Conservation (phyloP, 805 yeast genomes). For the Candida cerambycidarum region DNA sequence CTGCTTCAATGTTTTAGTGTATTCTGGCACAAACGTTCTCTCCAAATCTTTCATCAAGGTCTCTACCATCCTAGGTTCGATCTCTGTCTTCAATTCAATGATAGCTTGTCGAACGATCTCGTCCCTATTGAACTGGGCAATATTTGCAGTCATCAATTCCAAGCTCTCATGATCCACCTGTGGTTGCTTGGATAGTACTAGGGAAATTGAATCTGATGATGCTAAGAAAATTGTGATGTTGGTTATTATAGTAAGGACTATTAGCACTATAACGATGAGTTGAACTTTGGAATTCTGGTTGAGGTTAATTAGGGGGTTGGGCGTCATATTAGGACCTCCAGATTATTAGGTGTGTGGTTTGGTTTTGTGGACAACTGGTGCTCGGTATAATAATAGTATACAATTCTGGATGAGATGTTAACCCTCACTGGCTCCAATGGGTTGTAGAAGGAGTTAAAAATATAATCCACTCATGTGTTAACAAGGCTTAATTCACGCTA, state of each 20-base stretch:
- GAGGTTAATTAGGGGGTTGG: too few relatives aligned
- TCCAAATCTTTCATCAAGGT: constrained; percentile 11
- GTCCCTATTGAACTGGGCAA: constrained; percentile 1
- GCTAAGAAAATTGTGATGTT: background rate
- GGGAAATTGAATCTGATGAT: background rate
- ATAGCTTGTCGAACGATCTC: constrained; percentile 11
- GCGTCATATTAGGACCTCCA: too few relatives aligned
- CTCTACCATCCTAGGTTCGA: constrained; percentile 11
- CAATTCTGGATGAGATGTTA: too few relatives aligned
- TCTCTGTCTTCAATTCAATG: constrained; percentile 12
- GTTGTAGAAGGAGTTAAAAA: too few relatives aligned
- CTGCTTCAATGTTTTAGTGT: constrained; percentile 6
- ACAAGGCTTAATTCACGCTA: too few relatives aligned
- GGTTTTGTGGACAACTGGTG: too few relatives aligned
- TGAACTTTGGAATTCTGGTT: background rate
- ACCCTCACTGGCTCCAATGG: too few relatives aligned
- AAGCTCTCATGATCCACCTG: background rate
- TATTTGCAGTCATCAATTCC: background rate
- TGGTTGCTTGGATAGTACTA: background rate
- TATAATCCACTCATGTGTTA: too few relatives aligned
- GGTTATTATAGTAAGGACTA: background rate
- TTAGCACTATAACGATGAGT: background rate
- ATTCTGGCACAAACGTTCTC: background rate
- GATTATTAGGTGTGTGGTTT: too few relatives aligned
- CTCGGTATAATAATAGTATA: too few relatives aligned